Conservation (phyloP, 768 basidiomycete genomes). For the Boletus pseudopeckii region DNA sequence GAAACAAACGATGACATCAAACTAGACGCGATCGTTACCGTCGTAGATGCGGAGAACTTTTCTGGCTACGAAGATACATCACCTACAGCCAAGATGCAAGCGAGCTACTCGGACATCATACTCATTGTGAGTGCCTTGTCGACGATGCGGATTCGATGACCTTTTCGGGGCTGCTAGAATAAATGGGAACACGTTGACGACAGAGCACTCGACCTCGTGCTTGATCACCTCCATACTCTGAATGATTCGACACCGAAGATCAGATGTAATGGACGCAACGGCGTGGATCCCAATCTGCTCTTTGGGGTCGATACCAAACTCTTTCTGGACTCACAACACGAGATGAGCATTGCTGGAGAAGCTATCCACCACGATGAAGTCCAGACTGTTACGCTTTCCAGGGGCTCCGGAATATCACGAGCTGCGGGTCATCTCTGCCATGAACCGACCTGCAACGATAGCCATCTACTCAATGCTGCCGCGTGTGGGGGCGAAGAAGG, state of each 20-base stretch:
- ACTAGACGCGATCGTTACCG: slow-evolving; percentile 89
- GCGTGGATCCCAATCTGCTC: slow-evolving; percentile 73
- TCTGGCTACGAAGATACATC: slow-evolving; percentile 89
- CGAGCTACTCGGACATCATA: slow-evolving; percentile 92
- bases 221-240: slow-evolving; percentile 85
- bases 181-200: slow-evolving; percentile 89
- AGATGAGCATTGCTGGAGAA: slow-evolving; percentile 7
- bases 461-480: neutral
- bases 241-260: slow-evolving; percentile 91
- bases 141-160: slow-evolving; percentile 2
- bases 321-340: slow-evolving; percentile 37
- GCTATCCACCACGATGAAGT: slow-evolving; percentile 76
- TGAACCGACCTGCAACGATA: slow-evolving; percentile 3
- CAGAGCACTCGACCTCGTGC: slow-evolving; percentile 71
- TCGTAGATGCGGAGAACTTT: slow-evolving; percentile 91
- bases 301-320: slow-evolving; percentile 90
- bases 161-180: slow-evolving; percentile 46
- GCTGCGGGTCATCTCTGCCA: slow-evolving; percentile 20
- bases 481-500: slow-evolving; percentile 5
- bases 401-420: slow-evolving; percentile 32
- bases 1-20: slow-evolving; percentile 73
- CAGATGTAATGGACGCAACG: slow-evolving; percentile 56
- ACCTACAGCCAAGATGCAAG: slow-evolving; percentile 89
- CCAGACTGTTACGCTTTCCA: slow-evolving; percentile 67
- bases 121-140: slow-evolving; percentile 58